Conservation (phyloP, 306 rosid species). For the Lupinus albus region DNA sequence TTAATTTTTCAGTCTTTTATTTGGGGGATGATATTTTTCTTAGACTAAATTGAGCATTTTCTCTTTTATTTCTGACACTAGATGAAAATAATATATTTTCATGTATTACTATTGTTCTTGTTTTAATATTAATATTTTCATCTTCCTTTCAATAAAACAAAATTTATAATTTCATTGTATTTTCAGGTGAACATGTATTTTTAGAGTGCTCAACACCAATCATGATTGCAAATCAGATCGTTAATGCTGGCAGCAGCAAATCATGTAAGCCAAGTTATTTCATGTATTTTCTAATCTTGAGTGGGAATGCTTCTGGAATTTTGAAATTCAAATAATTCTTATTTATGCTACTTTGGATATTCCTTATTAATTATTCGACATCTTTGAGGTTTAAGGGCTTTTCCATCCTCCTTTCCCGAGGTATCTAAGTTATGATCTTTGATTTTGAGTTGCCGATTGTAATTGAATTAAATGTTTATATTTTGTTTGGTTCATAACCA, state of each 20-base stretch:
- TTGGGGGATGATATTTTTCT: no score
- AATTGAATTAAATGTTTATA: background rate
- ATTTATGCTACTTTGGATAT: background rate
- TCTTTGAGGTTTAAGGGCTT: background rate
- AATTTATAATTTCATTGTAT: background rate
- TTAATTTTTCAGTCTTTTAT: no score
- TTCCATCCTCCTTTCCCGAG: background rate
- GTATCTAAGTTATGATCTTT: background rate
- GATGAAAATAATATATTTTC: background rate
- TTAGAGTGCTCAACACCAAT: constrained; percentile 66
- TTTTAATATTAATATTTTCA: background rate
- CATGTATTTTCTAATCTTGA: background rate
- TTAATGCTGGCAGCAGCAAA: constrained; percentile 69
- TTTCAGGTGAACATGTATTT: constrained; percentile 79
- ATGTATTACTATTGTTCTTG: background rate
- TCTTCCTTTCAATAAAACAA: no score
- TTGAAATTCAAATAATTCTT: background rate
- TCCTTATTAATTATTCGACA: background rate
- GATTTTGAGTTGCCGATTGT: background rate
- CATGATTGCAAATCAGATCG: constrained; percentile 74
- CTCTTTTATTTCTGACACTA: no score
- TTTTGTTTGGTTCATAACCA: background rate
- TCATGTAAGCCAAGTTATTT: constrained; percentile 68
- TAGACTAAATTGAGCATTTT: no score
- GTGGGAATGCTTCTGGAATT: constrained; percentile 22